Base-by-base conservation (phyloP, 1,284 basidiomycete genomes). In the Sporisorium scitamineum region DNA sequence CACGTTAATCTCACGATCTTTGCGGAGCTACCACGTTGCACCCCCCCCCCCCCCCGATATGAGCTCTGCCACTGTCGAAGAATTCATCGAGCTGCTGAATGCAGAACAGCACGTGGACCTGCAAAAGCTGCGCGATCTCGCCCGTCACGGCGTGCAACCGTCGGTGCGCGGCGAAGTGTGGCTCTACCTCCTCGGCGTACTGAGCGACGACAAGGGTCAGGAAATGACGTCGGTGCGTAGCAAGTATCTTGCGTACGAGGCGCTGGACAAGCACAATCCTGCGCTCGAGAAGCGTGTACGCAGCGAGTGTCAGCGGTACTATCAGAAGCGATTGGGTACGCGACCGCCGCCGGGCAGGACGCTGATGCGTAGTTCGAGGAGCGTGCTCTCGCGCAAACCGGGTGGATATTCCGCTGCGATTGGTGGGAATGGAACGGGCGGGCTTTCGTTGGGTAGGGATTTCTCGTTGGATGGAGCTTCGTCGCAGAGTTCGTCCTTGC, bases 111-210 rank as follows among this genome's bases (percentile, higher is more conserved):
- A 84, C 51, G 78, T 85, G 2, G 83, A 85, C 47, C 61, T 85
- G 9, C 70, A 72, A 11, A 81, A 82, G 63, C 76, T 85, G 16
- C 71, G 80, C 16, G 80, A 80, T 51, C 79, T 82, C 27, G 79
- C 83, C 6, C 67, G 83, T 0, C 83, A 85, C 39, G 83, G 83
- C 14, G 68, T 83, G 18, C 82, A 80, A 55, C 70, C 82, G 0
- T 69, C 71, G 18, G 83, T 85, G 0, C 79, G 83, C 13, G 83
- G 83, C 31, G 83, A 85, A 54, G 83, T 85, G 14, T 85, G 83
- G 83, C 74, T 85, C 18, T 84, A 85, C 55, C 74, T 85, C 2
- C 80, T 85, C 16, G 83, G 83, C 45, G 83, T 85, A 7, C 79
- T 85, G 8, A 80, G 81, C 41, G 77, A 78, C 37, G 82, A 85